Base-by-base conservation (phyloP, 2,329 filamentous ascomycete species). In the Hypoxylon sp. region DNA sequence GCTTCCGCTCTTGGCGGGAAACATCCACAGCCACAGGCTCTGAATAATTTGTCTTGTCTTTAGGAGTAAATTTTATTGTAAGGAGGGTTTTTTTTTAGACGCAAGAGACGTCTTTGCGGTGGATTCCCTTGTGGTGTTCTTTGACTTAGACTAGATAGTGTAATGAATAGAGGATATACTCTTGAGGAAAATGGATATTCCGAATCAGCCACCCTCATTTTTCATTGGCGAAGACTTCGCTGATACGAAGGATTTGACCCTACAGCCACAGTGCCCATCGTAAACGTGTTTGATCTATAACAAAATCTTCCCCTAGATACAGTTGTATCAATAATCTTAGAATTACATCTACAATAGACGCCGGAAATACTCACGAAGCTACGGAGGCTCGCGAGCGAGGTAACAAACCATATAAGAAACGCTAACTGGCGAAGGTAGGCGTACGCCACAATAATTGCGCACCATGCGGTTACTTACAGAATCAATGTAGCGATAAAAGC, bases 341-440 rank as follows among this genome's bases (percentile, higher is more conserved):
- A 35, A 1, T 42, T 37, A 14, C 13, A 17, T 52, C 5, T 42
- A 57, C n/a, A 14, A 68, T 67, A 61, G 52, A 24, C 17, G 24
- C 22, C 26, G 19, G 37, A 14, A 48, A 22, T 10, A 31, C 19
- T 19, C 33, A 35, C 17, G n/a, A 24, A 10, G 47, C 57, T n/a
- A n/a, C 22, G 31, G 17, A 55, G 24, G 48, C 42, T 37, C 61
- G 65, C 24, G 53, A 65, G 50, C 60, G 33, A 48, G 70, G 68
- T 10, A 71, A 69, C 11, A 48, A 56, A 9, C 39, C 65, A 0
- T 70, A 67, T 17, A 48, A 47, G 24, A 59, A 68, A 46, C 42
- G 58, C 17, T 50, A 42, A 14, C 46, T 70, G 44, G 31, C n/a
- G n/a, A 69, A 63, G 70, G 68, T 70, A 31, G 44, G 59, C 29